Base-by-base conservation (phyloP, 1,284 basidiomycete species). In the Sporisorium reilianum region DNA sequence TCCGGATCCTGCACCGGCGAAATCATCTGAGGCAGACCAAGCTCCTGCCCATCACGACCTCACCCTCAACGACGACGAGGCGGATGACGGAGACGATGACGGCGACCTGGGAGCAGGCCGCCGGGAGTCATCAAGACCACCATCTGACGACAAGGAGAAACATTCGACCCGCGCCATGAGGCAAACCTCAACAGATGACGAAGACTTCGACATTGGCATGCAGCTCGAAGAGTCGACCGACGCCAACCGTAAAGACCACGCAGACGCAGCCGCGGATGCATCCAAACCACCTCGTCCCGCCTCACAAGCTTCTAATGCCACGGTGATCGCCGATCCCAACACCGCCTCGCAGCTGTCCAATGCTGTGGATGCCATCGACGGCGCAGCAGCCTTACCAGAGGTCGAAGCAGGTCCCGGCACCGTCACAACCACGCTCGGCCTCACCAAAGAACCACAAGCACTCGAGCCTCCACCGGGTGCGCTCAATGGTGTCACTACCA, bases 401-500 rank as follows among this genome's bases (percentile, higher is more conserved):
- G 55, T 61, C 10, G 64, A 66, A 18, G 36, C 56, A 3, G 58
- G 51, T 9, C 60, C 66, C 18, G 64, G 58, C 30, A 56, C 65
- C 10, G 64, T 64, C 25, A 66, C 73, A 3, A 74, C 76, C 28
- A 67, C 71, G 3, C 59, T 79, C 0, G 79, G 75, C 22, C 75
- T 79, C 36, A 80, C 80, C 26, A 68, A 74, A 30, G 52, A 79
- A 48, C 77, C 80, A 1, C 77, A 80, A 44, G 53, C 72, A 0
- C 59, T 80, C 34, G 69, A 82, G 48, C 76, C 79, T 14, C 79
- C 77, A 32, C 75, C 79, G 2, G 66, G 64, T 16, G 81, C 79
- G 23, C 67, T 83, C 18, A 78, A 82, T 23, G 82, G 81, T 16
- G 82, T 84, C 45, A 81, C 83, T n/a, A 83, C 81, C 18, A 75